Evolutionary conservation across 1,284 basidiomycete species (phyloP), one percentile per base, ranked within the genome.

Genomic region (Testicularia cyperi): DNA sequence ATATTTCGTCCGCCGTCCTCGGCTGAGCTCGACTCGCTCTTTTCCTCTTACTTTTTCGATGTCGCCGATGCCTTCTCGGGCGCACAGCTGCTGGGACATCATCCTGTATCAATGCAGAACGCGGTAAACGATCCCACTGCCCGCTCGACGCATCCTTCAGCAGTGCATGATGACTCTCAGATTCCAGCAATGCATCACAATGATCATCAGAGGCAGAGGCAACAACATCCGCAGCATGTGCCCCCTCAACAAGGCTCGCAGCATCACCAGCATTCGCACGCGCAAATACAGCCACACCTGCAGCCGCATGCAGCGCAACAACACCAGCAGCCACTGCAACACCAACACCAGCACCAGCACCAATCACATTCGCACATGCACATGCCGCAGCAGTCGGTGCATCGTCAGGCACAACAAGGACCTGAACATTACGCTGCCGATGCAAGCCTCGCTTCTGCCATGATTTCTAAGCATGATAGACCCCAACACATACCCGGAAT

Each of bases 11-110:
- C 57, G 1, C 57, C 57, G 13, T 51, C 51, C 0, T 61, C 57
- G 23, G 52, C 57, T 15, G 58, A 63, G 39, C 48, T 63, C 30
- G 58, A 63, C 22, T 63, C 58, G 38, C 44, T 63, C 27, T 63
- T 63, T 25, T 56, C 58, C 13, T 44, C 53, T 32, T 63, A 63
- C 48, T 63, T 63, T 18, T 63, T 63, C 32, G 58, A 63, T 19
- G 53, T 63, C 9, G 51, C 47, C 4, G 45, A 56, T 27, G 41
- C 52, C 6, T 52, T 55, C 44, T 39, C 27, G 27, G 20, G 15
- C 45, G 48, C n/a, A n/a, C n/a, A n/a, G n/a, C n/a, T n/a, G n/a
- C n/a, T n/a, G n/a, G n/a, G n/a, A n/a, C n/a, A n/a, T n/a, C n/a
- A n/a, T n/a, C n/a, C n/a, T n/a, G n/a, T n/a, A n/a, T n/a, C n/a